These are phyloP conservation scores for Paralagenidium karlingii DNA, from an alignment of 352 stramenopile genomes.

Conservation along the genomic window DNA sequence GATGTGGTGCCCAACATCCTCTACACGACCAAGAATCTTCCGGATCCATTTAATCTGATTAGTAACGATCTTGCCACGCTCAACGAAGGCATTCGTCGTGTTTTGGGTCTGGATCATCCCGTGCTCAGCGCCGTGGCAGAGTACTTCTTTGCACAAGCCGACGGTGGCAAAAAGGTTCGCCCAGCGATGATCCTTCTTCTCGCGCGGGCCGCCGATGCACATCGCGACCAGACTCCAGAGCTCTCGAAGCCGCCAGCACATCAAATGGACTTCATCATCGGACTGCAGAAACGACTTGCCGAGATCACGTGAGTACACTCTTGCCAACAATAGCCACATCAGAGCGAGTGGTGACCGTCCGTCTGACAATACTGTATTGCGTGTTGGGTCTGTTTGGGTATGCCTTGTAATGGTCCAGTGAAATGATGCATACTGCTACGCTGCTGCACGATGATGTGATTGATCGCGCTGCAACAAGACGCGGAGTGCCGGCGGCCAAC, in stretches of 20 bases:
- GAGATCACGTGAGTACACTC: constrained; percentile 66
- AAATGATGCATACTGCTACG: constrained; percentile 99
- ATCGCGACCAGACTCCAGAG: constrained; percentile 28
- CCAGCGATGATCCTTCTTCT: constrained; percentile 97
- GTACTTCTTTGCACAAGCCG: constrained; percentile 88
- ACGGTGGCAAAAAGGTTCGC: constrained; percentile 97
- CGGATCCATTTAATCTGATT: constrained; percentile 91
- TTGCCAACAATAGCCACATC: no score
- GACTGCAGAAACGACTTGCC: constrained; percentile 61
- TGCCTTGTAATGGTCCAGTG: constrained; percentile 21
- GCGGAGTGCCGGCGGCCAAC: constrained; percentile 91
- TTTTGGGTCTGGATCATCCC: constrained; percentile 94
- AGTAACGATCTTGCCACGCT: constrained; percentile 85
- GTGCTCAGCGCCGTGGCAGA: constrained; percentile 94
- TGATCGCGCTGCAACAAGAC: constrained; percentile 93
- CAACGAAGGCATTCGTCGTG: constrained; percentile 90
- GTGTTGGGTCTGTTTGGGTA: not conserved
- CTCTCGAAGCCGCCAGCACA: constrained; percentile 29
- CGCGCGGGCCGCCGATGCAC: constrained; percentile 81
- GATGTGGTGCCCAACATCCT: constrained; percentile 31
- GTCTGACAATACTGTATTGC: not conserved
- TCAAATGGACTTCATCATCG: constrained; percentile 60
- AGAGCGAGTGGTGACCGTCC: not conserved
- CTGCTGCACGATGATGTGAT: constrained; percentile 99
- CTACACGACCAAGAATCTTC: constrained; percentile 30